Evolutionary conservation across 2,329 filamentous ascomycete species (phyloP), one percentile per base, ranked within the genome.

Genomic region (Cladophialophora carrionii): DNA sequence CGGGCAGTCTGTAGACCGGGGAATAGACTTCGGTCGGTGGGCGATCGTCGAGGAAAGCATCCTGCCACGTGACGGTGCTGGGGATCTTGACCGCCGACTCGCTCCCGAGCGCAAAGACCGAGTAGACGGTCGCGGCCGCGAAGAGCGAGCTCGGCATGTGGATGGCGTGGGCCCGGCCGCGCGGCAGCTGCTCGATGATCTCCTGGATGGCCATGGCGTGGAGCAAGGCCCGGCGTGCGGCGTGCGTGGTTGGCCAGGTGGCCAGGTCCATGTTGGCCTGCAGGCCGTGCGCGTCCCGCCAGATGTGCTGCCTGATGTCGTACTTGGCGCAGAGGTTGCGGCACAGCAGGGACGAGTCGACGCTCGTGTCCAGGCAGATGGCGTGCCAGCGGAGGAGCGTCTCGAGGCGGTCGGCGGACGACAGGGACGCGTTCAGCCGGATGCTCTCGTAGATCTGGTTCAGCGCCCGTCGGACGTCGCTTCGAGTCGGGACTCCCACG

Each of bases 201-300:
- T 81, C 78, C 64, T 81, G 79, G 20, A 81, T 81, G 0, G 79
- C 78, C 43, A 79, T 75, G 1, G 79, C 78, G 48, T 81, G 79
- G 9, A 81, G 68, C 4, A 81, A 69, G 3, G 79, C 76, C 34
- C 76, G 73, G 3, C 78, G 75, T 5, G 78, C 79, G 60, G 80
- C 75, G 43, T 77, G 73, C 0, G 75, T 78, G 6, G 71, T 72
- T 1, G 72, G 74, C 79, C 79, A 81, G 41, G 73, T 73, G 1
- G 73, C 64, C 20, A 80, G 67, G 64, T 81, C 78, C 7, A 80
- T 74, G 1, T 73, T 72, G 0, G 71, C 12, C 32, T 65, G 62
- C 17, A 49, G 3, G 67, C 65, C 26, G 72, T 72, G 20, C 6
- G 43, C 46, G 68, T 70, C 10, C 73, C 75, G 1, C 74, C 75